Evolutionary conservation across 805 yeast genomes (phyloP).

Genomic region (Yamadazyma ubonensis): DNA sequence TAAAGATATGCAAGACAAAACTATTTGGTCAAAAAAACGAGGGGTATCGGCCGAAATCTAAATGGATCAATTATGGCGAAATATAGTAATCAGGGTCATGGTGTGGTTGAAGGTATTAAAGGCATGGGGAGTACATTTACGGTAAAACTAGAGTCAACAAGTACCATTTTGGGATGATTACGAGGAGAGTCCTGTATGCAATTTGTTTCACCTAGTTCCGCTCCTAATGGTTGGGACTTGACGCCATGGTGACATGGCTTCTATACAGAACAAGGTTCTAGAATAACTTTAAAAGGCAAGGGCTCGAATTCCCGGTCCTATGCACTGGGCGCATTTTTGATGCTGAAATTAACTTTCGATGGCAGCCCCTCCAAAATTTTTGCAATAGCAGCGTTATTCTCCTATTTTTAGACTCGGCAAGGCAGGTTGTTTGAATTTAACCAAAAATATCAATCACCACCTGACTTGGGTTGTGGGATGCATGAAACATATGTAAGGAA

Average conservation of each 20-base stretch:
- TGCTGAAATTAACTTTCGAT: too few species aligned
- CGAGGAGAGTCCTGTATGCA: constrained; percentile 1
- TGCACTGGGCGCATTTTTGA: neutral
- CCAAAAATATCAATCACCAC: too few species aligned
- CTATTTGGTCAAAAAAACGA: too few species aligned
- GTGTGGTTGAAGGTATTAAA: neutral
- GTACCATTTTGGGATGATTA: constrained; percentile 3
- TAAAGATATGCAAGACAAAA: too few species aligned
- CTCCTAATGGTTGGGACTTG: neutral
- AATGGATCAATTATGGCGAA: too few species aligned
- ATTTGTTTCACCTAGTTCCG: constrained; percentile 1
- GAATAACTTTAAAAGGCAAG: constrained; percentile 4
- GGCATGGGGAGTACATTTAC: constrained; percentile 3
- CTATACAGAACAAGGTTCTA: constrained; percentile 3
- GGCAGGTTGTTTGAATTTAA: neutral
- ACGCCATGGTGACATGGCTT: constrained; percentile 1
- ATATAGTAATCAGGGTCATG: constrained; percentile 1
- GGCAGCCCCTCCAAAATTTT: too few species aligned
- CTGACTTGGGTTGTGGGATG: too few species aligned
- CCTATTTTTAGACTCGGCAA: constrained; percentile 1
- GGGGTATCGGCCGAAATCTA: too few species aligned
- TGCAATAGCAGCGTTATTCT: neutral
- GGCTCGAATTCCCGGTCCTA: constrained; percentile 1
- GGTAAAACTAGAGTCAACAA: neutral
- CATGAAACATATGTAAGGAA: too few species aligned